A percentile compares a stretch with the other conserved stretches of the same genome.
Conservation (phyloP, 768 basidiomycete genomes). For the Panaeolus cyanescens region DNA sequence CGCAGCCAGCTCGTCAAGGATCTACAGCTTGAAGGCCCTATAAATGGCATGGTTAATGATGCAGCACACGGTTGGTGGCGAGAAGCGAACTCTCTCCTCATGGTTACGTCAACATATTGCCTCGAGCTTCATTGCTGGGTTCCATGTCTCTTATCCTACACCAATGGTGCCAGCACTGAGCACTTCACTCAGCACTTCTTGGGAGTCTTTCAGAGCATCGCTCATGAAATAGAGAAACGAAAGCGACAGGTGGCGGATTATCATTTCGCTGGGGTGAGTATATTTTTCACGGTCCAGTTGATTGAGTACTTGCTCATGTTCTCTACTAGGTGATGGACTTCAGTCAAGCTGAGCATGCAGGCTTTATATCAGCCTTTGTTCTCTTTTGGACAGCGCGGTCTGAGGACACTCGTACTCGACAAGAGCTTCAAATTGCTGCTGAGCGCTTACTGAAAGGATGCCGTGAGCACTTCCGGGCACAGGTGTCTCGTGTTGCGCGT, state of each 20-base stretch:
- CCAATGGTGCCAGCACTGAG: conserved; percentile 31
- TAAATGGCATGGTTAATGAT: conserved; percentile 37
- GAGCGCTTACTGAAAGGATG: conserved; percentile 28
- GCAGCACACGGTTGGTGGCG: conserved; percentile 37
- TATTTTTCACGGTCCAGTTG: neutral
- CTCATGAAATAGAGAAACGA: conserved; percentile 15
- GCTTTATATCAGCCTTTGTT: conserved; percentile 30
- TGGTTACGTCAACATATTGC: conserved; percentile 31
- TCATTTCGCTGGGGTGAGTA: conserved; percentile 21
- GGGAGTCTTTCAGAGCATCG: conserved; percentile 28
- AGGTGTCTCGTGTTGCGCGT: conserved; percentile 24
- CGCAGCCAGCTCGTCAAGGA: conserved; percentile 25
- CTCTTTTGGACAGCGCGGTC: conserved; percentile 18
- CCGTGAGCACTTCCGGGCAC: conserved; percentile 29
- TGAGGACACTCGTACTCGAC: conserved; percentile 7
- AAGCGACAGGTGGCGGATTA: conserved; percentile 12
- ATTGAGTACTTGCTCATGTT: neutral
- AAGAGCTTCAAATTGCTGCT: conserved; percentile 14
- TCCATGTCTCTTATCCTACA: conserved; percentile 32
- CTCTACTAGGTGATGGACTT: conserved; percentile 32
- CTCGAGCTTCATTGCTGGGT: conserved; percentile 30
- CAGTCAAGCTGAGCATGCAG: conserved; percentile 32
- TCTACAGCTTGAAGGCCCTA: conserved; percentile 9
- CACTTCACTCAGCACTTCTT: conserved; percentile 34
- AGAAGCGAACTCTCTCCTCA: conserved; percentile 27